phyloP scores from a whole-genome alignment of 192 early-diverging fungal genomes.

The Backusella liffmaniae region DNA sequence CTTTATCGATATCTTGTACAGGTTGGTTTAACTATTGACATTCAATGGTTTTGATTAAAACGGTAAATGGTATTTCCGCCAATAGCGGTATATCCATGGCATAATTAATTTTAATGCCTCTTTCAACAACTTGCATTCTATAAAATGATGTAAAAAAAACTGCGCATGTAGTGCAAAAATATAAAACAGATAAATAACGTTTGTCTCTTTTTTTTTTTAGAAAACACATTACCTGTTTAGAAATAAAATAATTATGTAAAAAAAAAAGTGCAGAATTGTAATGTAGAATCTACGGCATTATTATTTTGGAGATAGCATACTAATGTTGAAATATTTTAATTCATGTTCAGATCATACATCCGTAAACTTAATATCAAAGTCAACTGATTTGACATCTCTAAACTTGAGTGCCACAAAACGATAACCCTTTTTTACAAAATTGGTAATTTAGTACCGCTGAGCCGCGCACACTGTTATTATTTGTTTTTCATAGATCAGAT shows the following conservation, averaged over 20 bases:
- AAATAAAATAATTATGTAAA: not conserved
- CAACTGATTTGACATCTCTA: too few species aligned
- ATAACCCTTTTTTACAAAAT: not conserved
- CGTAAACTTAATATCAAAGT: too few species aligned
- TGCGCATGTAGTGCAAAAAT: not conserved
- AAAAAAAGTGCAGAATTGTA: not conserved
- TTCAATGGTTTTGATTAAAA: not conserved
- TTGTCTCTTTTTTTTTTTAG: not conserved
- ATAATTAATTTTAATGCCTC: not conserved
- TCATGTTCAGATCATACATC: too few species aligned
- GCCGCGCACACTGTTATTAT: not conserved
- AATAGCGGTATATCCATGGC: not conserved
- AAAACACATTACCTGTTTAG: not conserved
- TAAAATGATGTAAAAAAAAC: not conserved
- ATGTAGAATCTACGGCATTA: too few species aligned
- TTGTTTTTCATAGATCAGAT: not conserved
- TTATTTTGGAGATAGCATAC: too few species aligned
- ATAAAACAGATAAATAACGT: not conserved
- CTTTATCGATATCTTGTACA: too few species aligned
- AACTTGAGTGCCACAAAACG: too few species aligned
- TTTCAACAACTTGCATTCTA: not conserved
- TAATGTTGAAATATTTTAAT: too few species aligned
- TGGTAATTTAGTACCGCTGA: not conserved
- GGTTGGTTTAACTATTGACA: not conserved
- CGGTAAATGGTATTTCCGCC: not conserved